Conservation (phyloP, 306 rosid genomes). For the Lupinus albus region DNA sequence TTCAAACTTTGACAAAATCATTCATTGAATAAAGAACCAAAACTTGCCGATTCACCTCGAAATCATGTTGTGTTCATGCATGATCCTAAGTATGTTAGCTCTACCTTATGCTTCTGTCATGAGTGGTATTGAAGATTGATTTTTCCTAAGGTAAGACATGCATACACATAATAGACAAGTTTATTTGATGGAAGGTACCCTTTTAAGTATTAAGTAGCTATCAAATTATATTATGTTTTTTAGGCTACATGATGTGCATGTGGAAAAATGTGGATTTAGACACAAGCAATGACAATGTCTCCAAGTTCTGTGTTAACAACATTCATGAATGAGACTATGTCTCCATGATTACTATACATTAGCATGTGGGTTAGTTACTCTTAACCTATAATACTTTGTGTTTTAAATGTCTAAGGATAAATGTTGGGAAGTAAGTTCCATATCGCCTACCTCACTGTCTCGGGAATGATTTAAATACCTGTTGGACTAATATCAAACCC, state of each 20-base stretch:
- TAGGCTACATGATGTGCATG: conserved; percentile 44
- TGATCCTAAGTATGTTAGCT: conserved; percentile 16
- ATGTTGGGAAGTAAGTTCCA: too few relatives aligned
- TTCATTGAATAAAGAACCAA: conserved; percentile 15
- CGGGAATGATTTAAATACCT: too few relatives aligned
- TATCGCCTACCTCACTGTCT: too few relatives aligned
- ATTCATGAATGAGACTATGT: conserved; percentile 47
- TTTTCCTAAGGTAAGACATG: not conserved
- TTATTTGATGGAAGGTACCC: conserved; percentile 1
- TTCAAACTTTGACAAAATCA: conserved; percentile 7
- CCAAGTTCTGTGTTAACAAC: conserved; percentile 47
- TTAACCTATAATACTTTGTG: conserved; percentile 6
- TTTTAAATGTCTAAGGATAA: not conserved
- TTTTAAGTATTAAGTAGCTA: not conserved
- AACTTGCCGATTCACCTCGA: not conserved
- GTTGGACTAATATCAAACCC: too few relatives aligned
- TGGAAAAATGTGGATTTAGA: conserved; percentile 46
- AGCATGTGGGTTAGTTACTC: conserved; percentile 41
- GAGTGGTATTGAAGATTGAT: not conserved
- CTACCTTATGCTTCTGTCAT: conserved; percentile 20
- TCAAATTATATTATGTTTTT: conserved; percentile 3
- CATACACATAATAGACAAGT: not conserved
- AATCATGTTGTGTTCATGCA: not conserved
- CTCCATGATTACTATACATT: conserved; percentile 47
- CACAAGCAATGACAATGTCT: conserved; percentile 41